Evolutionary conservation across 2,329 filamentous ascomycete species (phyloP), one percentile per base, ranked within the genome.

Genomic region (Coniosporium uncinatum): DNA sequence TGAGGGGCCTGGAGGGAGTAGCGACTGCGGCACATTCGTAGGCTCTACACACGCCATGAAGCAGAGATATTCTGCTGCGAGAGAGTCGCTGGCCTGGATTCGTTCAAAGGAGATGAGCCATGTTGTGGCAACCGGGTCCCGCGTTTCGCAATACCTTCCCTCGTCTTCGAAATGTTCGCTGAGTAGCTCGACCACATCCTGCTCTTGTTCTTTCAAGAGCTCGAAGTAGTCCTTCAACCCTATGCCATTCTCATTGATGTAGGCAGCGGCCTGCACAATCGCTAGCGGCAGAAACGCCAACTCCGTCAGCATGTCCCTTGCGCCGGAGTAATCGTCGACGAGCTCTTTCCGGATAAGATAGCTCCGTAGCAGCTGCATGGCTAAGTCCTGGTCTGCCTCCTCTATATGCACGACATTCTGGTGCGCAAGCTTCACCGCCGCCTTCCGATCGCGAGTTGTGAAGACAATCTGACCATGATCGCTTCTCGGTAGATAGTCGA

Each of bases 71-170:
- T 38, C 36, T 8, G 36, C 36, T 17, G 33, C 33, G 8, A 36
- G 18, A 36, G 33, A 17, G 43, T 66, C 44, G 14, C 49, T 24
- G 17, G 42, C 34, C 33, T 46, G 51, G 19, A 66, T 63, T 31
- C 61, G 51, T 8, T 57, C 42, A 36, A 66, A 64, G 8, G 59
- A 63, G 21, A 66, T 56, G 4, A 58, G 48, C 61, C 56, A 67
- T 19, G 59, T 66, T 11, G 50, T 58, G 5, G 54, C 53, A 21
- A 66, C 51, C 8, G 62, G 48, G 42, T 59, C 63, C 34, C 55
- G 46, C 11, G 52, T 5, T 34, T 35, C n/a, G 39, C 22, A 27
- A 19, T 40, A 42, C 40, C 41, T 42, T 4, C 36, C 13, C 5
- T 44, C 21, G 45, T 65, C 61, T 29, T 54, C 46, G 36, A 64